A percentile compares a stretch with the other conserved stretches of the same genome.
Evolutionary conservation across 805 yeast species (phyloP).

Genomic region (Osmozyma mogii): DNA sequence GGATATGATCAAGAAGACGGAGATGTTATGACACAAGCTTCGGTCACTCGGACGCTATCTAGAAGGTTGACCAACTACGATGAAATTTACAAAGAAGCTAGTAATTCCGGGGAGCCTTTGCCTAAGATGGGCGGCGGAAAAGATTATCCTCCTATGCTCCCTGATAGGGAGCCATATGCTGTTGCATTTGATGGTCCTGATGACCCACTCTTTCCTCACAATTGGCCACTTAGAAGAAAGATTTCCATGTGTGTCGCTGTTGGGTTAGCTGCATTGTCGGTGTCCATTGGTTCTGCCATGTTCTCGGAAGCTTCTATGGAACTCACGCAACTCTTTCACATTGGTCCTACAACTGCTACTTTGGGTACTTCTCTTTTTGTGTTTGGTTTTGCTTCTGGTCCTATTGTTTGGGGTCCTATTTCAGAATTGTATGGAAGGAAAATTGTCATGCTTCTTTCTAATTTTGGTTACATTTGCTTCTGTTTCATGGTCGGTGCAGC

Average conservation of each 20-base stretch:
- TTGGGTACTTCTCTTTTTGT: slow-evolving; percentile 76
- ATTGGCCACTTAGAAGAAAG: slow-evolving; percentile 48
- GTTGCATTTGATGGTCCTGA: slow-evolving; percentile 72
- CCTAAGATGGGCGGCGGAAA: slow-evolving; percentile 60
- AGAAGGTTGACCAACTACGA: slow-evolving; percentile 22
- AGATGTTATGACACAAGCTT: not conserved
- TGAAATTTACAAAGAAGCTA: slow-evolving; percentile 19
- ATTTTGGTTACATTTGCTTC: slow-evolving; percentile 51
- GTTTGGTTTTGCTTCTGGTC: slow-evolving; percentile 92
- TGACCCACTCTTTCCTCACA: slow-evolving; percentile 76
- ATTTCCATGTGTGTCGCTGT: slow-evolving; percentile 17
- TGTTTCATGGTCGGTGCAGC: slow-evolving; percentile 33
- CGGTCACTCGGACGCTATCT: not conserved
- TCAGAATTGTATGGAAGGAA: slow-evolving; percentile 75
- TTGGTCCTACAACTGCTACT: slow-evolving; percentile 62
- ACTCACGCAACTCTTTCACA: slow-evolving; percentile 44
- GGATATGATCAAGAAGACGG: not conserved
- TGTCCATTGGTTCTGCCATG: slow-evolving; percentile 79
- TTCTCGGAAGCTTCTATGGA: slow-evolving; percentile 54
- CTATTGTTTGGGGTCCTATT: slow-evolving; percentile 82
- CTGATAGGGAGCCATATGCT: slow-evolving; percentile 46
- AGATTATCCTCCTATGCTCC: slow-evolving; percentile 54
- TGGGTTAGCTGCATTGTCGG: slow-evolving; percentile 32
- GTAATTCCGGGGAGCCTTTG: slow-evolving; percentile 20
- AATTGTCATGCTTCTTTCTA: slow-evolving; percentile 47